Evolutionary conservation across 2,329 filamentous ascomycete genomes (phyloP).

Genomic region (Fusarium nanum): DNA sequence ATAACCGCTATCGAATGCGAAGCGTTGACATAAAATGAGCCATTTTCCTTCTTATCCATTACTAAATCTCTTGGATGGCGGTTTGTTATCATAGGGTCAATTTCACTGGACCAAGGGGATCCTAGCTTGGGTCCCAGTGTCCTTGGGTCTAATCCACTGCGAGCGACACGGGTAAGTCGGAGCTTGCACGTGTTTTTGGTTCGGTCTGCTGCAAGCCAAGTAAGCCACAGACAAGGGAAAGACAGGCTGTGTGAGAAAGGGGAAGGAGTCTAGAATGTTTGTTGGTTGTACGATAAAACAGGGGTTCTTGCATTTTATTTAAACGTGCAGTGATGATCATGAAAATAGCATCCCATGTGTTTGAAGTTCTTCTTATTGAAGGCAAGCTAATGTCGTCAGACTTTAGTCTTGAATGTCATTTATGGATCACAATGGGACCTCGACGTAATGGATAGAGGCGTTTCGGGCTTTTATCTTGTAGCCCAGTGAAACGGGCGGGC

Average conservation of each 20-base stretch:
- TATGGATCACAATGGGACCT: background rate
- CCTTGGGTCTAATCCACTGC: background rate
- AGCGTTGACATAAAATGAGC: background rate
- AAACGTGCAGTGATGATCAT: background rate
- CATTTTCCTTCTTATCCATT: background rate
- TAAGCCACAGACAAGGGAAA: background rate
- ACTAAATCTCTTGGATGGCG: background rate
- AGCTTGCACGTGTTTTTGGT: background rate
- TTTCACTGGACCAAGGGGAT: constrained; percentile 1
- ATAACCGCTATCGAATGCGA: background rate
- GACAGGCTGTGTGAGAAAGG: background rate
- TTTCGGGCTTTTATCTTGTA: background rate
- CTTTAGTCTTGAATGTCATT: background rate
- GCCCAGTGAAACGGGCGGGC: background rate
- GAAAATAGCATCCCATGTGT: background rate
- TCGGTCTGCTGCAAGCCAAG: background rate
- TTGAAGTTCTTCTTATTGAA: background rate
- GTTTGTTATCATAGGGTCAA: constrained; percentile 1
- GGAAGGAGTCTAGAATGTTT: constrained; percentile 4
- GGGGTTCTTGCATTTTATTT: background rate
- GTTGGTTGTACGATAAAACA: background rate
- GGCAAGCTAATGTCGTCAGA: background rate
- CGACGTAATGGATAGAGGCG: background rate
- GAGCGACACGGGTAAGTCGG: background rate
- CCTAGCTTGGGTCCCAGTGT: background rate